Evolutionary conservation across 2,329 filamentous ascomycete species (phyloP).

Genomic region (Endocalyx cinctus): DNA sequence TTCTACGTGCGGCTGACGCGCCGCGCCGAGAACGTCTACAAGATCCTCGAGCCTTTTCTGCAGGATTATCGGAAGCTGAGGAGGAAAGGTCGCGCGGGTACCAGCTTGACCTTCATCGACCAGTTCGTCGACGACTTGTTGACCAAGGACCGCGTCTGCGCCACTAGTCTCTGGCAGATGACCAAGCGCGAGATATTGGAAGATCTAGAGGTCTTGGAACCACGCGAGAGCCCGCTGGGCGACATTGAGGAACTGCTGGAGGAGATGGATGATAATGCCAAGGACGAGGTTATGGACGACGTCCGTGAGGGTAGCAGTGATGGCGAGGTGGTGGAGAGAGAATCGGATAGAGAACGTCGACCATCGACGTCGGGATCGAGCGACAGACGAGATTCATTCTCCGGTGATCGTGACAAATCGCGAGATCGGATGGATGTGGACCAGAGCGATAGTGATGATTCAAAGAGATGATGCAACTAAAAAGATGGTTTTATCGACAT

Average conservation of each 20-base stretch:
- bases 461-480: conserved; percentile 6
- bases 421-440: conserved; percentile 37
- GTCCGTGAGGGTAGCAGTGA: conserved; percentile 12
- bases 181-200: conserved; percentile 77
- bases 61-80: conserved; percentile 80
- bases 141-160: conserved; percentile 84
- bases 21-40: conserved; percentile 74
- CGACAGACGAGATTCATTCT: conserved; percentile 11
- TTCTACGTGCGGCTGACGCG: conserved; percentile 94
- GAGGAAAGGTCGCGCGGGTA: conserved; percentile 68
- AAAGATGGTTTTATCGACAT: too few species aligned
- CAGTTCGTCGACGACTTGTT: conserved; percentile 91
- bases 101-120: conserved; percentile 75
- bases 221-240: conserved; percentile 76
- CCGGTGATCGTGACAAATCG: conserved; percentile 23
- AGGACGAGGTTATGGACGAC: conserved; percentile 12
- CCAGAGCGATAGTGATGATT: conserved; percentile 21
- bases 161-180: conserved; percentile 88
- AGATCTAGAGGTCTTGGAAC: conserved; percentile 83
- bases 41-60: conserved; percentile 74
- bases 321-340: conserved; percentile 11
- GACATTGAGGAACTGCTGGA: conserved; percentile 70
- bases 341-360: too few species aligned
- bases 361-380: too few species aligned
- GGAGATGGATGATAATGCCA: conserved; percentile 23